Percentiles rank a stretch among this genome's conserved stretches.
These are phyloP conservation scores for Candida sithepensis DNA, from an alignment of 805 yeast genomes.

Conservation along the genomic window DNA sequence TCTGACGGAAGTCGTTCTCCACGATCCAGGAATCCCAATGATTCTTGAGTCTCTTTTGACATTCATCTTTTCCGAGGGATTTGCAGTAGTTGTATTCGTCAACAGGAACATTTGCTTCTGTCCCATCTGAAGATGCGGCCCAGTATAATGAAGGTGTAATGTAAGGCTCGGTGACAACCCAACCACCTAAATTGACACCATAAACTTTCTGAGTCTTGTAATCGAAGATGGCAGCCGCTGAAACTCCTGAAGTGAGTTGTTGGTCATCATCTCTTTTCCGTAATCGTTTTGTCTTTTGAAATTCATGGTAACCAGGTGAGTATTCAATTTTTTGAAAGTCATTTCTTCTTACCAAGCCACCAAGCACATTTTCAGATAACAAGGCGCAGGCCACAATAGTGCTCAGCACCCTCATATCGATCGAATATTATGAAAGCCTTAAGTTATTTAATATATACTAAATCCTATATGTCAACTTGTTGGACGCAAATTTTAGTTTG, in stretches of 20 bases:
- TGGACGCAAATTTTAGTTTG: no score
- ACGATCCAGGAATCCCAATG: constrained; percentile 62
- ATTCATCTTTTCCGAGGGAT: constrained; percentile 44
- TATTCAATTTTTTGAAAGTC: not conserved
- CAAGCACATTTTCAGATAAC: not conserved
- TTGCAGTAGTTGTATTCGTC: constrained; percentile 60
- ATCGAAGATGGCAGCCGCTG: constrained; percentile 4
- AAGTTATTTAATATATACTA: no score
- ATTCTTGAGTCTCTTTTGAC: constrained; percentile 36
- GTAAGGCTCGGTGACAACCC: constrained; percentile 70
- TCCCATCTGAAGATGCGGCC: constrained; percentile 25
- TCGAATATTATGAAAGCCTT: no score
- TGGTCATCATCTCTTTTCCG: not conserved
- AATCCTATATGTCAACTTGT: no score
- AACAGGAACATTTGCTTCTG: constrained; percentile 43
- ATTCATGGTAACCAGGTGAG: not conserved
- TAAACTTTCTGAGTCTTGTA: constrained; percentile 26
- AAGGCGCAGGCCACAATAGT: not conserved
- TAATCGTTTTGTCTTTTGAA: not conserved
- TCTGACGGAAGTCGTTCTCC: constrained; percentile 53
- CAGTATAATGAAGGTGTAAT: constrained; percentile 61
- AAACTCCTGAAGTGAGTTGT: not conserved
- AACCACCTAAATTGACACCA: constrained; percentile 65
- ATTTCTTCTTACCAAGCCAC: not conserved
- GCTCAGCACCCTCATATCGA: not conserved